Conservation (phyloP, 2,329 filamentous ascomycete genomes). For the Trichoderma sp. region DNA sequence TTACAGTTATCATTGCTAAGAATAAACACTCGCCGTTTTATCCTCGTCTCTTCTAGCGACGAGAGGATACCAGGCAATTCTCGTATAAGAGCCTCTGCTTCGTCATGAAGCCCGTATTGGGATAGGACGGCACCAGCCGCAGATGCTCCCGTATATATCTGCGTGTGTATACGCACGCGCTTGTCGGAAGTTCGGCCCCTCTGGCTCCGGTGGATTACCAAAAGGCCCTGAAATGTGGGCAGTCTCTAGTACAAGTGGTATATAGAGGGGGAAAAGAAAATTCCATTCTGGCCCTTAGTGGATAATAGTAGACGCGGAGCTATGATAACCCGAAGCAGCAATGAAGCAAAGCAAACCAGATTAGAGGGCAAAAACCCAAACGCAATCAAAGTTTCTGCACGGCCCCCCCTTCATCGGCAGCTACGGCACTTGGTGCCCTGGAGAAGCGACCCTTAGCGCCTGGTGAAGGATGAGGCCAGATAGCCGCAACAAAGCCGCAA, state of each 20-base stretch:
- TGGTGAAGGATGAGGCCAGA: conserved; percentile 29
- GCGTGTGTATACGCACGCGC: neutral
- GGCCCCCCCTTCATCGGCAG: conserved; percentile 34
- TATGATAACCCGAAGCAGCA: neutral
- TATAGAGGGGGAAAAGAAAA: neutral
- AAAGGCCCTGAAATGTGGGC: neutral
- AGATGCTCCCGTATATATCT: neutral
- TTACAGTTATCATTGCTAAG: neutral
- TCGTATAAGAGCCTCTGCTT: conserved; percentile 11
- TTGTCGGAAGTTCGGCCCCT: conserved; percentile 16
- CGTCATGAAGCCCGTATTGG: conserved; percentile 19
- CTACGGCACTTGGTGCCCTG: conserved; percentile 39
- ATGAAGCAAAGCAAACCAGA: neutral
- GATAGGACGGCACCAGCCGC: conserved; percentile 5
- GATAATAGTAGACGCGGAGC: neutral
- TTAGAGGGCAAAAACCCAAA: neutral
- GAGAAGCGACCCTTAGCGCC: conserved; percentile 31
- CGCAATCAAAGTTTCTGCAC: conserved; percentile 15
- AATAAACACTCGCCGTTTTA: neutral
- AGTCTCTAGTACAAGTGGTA: neutral
- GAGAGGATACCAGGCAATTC: neutral
- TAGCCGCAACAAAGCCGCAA: conserved; percentile 39
- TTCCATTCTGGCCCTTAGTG: neutral
- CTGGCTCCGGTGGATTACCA: neutral
- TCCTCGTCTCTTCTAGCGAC: neutral